Conservation (phyloP, 345 rosid genomes). For the Moricandia moricandioides region DNA sequence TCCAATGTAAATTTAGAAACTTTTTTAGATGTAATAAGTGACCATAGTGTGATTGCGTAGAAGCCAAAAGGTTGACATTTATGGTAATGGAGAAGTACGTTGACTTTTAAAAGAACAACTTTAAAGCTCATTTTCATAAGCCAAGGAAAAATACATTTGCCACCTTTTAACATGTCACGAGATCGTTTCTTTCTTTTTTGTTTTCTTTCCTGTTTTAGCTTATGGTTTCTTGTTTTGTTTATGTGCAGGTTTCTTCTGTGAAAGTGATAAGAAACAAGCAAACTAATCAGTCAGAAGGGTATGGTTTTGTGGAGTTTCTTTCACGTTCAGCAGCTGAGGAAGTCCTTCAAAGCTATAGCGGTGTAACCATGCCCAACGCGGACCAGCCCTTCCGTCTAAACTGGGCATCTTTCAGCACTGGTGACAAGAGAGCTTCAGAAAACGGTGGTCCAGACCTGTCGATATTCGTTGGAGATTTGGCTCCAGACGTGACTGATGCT, state of each 20-base stretch:
- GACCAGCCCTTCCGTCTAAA: conserved; percentile 80
- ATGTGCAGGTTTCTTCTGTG: conserved; percentile 59
- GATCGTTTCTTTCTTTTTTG: too few relatives aligned
- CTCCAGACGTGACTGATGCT: conserved; percentile 75
- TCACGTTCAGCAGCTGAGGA: conserved; percentile 75
- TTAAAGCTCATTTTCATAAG: conserved; percentile 15
- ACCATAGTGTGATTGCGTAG: conserved; percentile 3
- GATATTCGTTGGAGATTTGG: conserved; percentile 84
- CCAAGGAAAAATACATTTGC: conserved; percentile 16
- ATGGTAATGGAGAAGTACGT: conserved; percentile 16
- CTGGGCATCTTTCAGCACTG: conserved; percentile 80
- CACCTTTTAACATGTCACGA: conserved; percentile 14
- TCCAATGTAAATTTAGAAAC: conserved; percentile 11
- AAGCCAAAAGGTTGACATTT: conserved; percentile 23
- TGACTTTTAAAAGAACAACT: conserved; percentile 27
- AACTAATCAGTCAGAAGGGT: conserved; percentile 78
- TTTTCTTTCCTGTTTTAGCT: background rate
- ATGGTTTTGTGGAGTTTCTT: conserved; percentile 77
- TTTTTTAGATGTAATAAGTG: conserved; percentile 9
- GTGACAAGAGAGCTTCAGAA: conserved; percentile 61
- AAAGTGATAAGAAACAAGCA: conserved; percentile 86
- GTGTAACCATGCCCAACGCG: conserved; percentile 69
- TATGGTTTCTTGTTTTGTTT: background rate
- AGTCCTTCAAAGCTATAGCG: conserved; percentile 65
- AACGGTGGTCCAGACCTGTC: conserved; percentile 68